A percentile compares a stretch with the other conserved stretches of the same genome.
Evolutionary conservation across 106 monocot species (phyloP).

Genomic region (Dendrobium chrysotoxum): DNA sequence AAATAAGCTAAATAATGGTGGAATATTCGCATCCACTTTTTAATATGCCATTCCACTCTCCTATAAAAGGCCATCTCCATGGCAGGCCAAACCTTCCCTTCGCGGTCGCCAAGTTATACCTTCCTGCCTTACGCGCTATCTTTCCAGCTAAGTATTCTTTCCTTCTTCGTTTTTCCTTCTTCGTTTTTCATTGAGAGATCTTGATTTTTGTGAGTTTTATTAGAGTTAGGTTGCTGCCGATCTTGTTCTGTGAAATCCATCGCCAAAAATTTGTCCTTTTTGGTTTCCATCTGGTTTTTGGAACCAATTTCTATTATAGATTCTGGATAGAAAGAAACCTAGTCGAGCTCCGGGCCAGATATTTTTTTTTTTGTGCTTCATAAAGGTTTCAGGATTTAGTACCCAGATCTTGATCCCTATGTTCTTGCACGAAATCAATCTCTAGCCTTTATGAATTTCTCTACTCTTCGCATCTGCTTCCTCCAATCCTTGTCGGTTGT

Average conservation of each 20-base stretch:
- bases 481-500: constrained; percentile 75
- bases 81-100: background rate
- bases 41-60: background rate
- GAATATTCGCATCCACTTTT: too few relatives aligned
- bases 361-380: background rate
- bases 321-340: too few relatives aligned
- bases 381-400: background rate
- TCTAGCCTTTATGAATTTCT: constrained; percentile 43
- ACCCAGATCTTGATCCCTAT: background rate
- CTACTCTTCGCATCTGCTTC: constrained; percentile 34
- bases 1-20: too few relatives aligned
- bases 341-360: too few relatives aligned
- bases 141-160: background rate
- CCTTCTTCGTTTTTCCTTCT: background rate
- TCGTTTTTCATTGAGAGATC: background rate
- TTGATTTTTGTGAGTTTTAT: background rate
- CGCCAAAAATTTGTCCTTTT: background rate
- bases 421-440: background rate
- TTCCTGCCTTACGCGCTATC: too few relatives aligned
- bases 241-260: background rate
- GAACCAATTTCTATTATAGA: background rate
- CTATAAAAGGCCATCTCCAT: background rate
- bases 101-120: too few relatives aligned
- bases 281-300: background rate
- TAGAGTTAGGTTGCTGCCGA: background rate